Percentiles rank a stretch among this genome's conserved stretches.
Conservation (phyloP, 2,329 filamentous ascomycete species). For the Pleurostoma richardsiae region DNA sequence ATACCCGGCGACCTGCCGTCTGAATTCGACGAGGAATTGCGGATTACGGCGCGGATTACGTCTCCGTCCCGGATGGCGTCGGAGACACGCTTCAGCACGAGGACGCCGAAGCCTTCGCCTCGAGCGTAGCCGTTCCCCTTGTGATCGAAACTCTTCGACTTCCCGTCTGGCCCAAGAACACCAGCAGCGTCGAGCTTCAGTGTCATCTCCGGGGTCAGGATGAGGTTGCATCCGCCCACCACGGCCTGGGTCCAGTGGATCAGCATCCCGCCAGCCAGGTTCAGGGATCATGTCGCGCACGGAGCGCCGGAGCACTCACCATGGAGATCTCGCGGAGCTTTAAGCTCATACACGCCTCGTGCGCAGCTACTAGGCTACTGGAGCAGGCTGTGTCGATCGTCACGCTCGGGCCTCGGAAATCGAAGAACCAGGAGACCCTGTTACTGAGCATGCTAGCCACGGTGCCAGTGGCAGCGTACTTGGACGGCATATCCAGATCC, state of each 20-base stretch:
- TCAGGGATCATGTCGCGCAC: too few relatives aligned
- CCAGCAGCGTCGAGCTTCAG: constrained; percentile 10
- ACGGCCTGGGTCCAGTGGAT: constrained; percentile 10
- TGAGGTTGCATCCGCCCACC: constrained; percentile 16
- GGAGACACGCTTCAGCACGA: constrained; percentile 45
- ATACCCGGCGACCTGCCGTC: constrained; percentile 21
- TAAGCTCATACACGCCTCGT: constrained; percentile 29
- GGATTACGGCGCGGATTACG: constrained; percentile 31
- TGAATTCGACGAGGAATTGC: constrained; percentile 22
- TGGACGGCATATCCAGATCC: constrained; percentile 14
- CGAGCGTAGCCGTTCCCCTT: constrained; percentile 42
- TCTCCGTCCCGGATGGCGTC: constrained; percentile 38
- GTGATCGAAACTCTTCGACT: constrained; percentile 26
- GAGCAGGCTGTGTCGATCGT: constrained; percentile 35
- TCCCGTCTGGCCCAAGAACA: constrained; percentile 12
- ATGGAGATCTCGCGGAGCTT: constrained; percentile 17
- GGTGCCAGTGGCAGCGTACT: constrained; percentile 20
- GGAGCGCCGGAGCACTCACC: background rate
- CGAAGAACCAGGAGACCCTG: constrained; percentile 29
- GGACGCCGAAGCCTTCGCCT: constrained; percentile 45
- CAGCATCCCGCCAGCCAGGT: too few relatives aligned
- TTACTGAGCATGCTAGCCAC: constrained; percentile 24
- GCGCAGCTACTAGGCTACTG: constrained; percentile 27
- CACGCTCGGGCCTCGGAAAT: constrained; percentile 23
- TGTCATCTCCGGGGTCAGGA: constrained; percentile 10